These are phyloP conservation scores for Epipyxis sp. DNA, from an alignment of 108 stramenopile species.

Conservation along the genomic window DNA sequence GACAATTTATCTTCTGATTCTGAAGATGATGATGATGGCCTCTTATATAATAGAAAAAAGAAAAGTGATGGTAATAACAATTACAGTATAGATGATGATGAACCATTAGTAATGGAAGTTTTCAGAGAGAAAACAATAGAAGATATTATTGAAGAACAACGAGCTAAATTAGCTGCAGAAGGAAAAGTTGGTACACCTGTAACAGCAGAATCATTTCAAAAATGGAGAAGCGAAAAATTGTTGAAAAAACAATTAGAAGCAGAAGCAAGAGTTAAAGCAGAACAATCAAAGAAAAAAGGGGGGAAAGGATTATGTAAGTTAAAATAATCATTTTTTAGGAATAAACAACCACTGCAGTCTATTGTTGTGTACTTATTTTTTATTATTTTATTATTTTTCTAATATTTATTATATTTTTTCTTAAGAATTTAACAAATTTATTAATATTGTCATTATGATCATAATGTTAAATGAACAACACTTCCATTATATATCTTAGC, in stretches of 20 bases:
- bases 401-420: neutral
- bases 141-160: constrained; percentile 52
- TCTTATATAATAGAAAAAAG: too few relatives aligned
- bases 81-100: neutral
- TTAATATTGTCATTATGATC: too few relatives aligned
- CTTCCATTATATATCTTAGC: too few relatives aligned
- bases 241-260: neutral
- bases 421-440: too few relatives aligned
- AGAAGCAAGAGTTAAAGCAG: constrained; percentile 30
- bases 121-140: constrained; percentile 47
- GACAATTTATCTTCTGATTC: neutral
- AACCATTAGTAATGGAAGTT: constrained; percentile 38
- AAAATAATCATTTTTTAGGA: too few relatives aligned
- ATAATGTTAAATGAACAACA: too few relatives aligned
- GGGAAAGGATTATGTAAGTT: constrained; percentile 34
- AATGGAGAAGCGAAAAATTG: constrained; percentile 23
- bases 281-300: constrained; percentile 30
- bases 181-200: constrained; percentile 42
- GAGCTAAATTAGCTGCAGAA: constrained; percentile 41
- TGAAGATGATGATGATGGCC: neutral
- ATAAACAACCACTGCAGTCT: too few relatives aligned
- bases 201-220: constrained; percentile 24
- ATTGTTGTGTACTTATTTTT: neutral
- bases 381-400: neutral
- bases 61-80: neutral